Percentiles rank a stretch among this genome's conserved stretches.
phyloP scores from a whole-genome alignment of 495 filamentous ascomycete species.

The Neurospora sp. region DNA sequence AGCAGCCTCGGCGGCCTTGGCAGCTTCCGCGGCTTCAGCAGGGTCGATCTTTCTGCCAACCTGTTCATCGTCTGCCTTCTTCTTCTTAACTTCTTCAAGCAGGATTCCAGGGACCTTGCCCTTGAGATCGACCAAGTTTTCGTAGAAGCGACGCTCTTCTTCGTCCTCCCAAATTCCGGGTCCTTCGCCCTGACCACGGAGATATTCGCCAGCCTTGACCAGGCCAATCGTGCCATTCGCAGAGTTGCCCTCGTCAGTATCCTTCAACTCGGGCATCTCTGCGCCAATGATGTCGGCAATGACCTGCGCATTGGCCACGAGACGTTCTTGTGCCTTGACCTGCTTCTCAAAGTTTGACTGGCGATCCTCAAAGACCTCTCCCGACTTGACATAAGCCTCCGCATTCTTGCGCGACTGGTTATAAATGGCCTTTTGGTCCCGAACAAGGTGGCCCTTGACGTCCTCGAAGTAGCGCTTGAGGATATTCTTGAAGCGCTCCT shows the following conservation, averaged over 20 bases:
- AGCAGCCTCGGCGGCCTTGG: constrained; percentile 36
- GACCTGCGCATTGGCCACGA: constrained; percentile 82
- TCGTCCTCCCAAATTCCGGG: constrained; percentile 99
- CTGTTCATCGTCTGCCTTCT: constrained; percentile 70
- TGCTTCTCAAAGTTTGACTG: constrained; percentile 93
- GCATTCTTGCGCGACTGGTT: constrained; percentile 86
- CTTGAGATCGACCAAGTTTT: constrained; percentile 90
- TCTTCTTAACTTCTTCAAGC: constrained; percentile 91
- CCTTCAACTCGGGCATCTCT: constrained; percentile 92
- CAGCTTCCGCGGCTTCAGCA: constrained; percentile 40
- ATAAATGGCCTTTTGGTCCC: constrained; percentile 78
- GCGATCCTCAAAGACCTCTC: constrained; percentile 96
- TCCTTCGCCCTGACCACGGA: constrained; percentile 81
- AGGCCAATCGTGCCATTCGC: constrained; percentile 77
- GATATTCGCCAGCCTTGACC: constrained; percentile 86
- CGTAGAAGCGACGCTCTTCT: constrained; percentile 94
- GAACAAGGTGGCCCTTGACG: constrained; percentile 77
- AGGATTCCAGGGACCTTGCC: constrained; percentile 90
- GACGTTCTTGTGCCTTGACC: constrained; percentile 81
- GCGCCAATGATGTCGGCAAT: constrained; percentile 77
- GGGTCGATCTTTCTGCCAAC: constrained; percentile 46
- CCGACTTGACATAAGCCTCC: constrained; percentile 96
- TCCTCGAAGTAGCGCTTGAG: constrained; percentile 87
- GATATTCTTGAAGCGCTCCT: constrained; percentile 79
- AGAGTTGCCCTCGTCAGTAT: constrained; percentile 59